Evolutionary conservation across 495 filamentous ascomycete species (phyloP).

Genomic region (Penicillium robsamsonii): DNA sequence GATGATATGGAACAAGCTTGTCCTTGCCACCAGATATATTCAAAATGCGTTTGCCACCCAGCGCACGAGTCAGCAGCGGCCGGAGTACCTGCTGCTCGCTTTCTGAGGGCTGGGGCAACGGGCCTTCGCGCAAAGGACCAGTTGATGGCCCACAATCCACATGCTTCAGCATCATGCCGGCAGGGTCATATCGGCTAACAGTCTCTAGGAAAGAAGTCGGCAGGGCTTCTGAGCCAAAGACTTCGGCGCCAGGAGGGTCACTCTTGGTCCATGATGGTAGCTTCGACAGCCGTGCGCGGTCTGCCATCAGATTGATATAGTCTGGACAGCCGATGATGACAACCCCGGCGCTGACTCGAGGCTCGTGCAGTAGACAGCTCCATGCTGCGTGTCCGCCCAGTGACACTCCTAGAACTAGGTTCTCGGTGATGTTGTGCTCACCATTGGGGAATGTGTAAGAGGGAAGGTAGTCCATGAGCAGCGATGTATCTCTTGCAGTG

Average conservation of each 20-base stretch:
- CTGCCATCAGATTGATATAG: constrained; percentile 71
- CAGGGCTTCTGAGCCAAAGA: constrained; percentile 75
- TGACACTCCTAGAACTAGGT: constrained; percentile 77
- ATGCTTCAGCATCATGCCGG: constrained; percentile 60
- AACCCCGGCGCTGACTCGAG: constrained; percentile 70
- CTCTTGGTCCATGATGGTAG: constrained; percentile 56
- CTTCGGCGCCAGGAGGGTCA: constrained; percentile 56
- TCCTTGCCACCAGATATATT: constrained; percentile 74
- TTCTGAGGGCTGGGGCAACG: constrained; percentile 47
- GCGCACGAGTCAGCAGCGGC: constrained; percentile 41
- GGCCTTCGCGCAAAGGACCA: constrained; percentile 29
- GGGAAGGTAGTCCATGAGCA: constrained; percentile 70
- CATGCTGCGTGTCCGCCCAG: constrained; percentile 88
- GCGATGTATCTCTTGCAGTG: constrained; percentile 69
- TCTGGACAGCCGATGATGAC: constrained; percentile 89
- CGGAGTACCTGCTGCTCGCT: constrained; percentile 41
- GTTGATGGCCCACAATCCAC: constrained; percentile 31
- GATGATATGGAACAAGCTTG: constrained; percentile 78
- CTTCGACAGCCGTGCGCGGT: constrained; percentile 74
- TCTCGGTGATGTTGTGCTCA: constrained; percentile 55
- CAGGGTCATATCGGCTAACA: constrained; percentile 65
- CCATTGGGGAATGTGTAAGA: constrained; percentile 65
- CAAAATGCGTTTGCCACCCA: constrained; percentile 74
- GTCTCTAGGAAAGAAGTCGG: constrained; percentile 62
- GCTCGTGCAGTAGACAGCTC: constrained; percentile 74